These are phyloP conservation scores for Zygosaccharomyces sapae DNA, from an alignment of 1,139 yeast genomes.

Conservation along the genomic window DNA sequence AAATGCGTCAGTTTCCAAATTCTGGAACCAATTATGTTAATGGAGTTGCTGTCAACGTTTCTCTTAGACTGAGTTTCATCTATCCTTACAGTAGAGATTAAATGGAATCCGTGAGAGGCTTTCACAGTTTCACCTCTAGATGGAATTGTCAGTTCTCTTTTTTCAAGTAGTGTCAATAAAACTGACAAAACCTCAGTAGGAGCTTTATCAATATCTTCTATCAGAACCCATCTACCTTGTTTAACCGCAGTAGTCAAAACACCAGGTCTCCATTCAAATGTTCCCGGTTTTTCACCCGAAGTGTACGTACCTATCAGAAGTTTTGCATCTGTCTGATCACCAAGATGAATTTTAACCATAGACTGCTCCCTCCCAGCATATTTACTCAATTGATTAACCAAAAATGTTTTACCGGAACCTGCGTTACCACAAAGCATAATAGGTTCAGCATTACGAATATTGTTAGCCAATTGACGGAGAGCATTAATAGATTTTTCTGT, in stretches of 20 bases:
- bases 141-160: conserved; percentile 78
- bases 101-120: conserved; percentile 84
- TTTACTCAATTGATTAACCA: conserved; percentile 70
- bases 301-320: conserved; percentile 87
- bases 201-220: conserved; percentile 95
- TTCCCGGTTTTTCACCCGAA: conserved; percentile 89
- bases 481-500: conserved; percentile 54
- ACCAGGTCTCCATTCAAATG: conserved; percentile 95
- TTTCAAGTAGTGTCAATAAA: conserved; percentile 79
- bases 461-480: conserved; percentile 52
- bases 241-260: conserved; percentile 87
- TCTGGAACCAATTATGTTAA: conserved; percentile 79
- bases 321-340: conserved; percentile 96
- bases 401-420: conserved; percentile 89
- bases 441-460: conserved; percentile 58
- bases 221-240: conserved; percentile 91
- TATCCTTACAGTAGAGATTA: conserved; percentile 73
- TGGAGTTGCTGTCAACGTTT: conserved; percentile 34
- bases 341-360: conserved; percentile 87
- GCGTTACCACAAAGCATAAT: conserved; percentile 75
- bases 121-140: conserved; percentile 84
- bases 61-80: conserved; percentile 35
- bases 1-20: conserved; percentile 65
- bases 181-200: conserved; percentile 93
- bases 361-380: conserved; percentile 55